Conservation (phyloP, 1,284 basidiomycete species). For the Paramarasmius palmivorus region DNA sequence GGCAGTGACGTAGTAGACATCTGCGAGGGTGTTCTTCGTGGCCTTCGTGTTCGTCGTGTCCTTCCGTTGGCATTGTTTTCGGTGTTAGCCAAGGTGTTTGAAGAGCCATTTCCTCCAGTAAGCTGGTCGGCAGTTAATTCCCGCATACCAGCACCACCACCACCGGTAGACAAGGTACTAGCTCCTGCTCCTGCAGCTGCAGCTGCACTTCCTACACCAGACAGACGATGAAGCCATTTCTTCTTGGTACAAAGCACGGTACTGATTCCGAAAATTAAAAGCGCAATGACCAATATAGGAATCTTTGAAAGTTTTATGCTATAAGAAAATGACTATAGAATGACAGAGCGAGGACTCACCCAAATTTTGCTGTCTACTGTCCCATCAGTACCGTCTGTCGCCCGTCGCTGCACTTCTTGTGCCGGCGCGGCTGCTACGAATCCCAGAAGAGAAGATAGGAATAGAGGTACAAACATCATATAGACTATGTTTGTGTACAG, state of each 20-base stretch:
- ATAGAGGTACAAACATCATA: background rate
- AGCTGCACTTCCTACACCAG: conserved; percentile 7
- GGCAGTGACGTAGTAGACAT: conserved; percentile 74
- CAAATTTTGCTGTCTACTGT: background rate
- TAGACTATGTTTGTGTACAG: conserved; percentile 6
- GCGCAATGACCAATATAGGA: conserved; percentile 11
- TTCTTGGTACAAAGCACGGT: conserved; percentile 6
- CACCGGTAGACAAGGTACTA: background rate
- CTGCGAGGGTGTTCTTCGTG: conserved; percentile 54
- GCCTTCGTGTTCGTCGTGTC: conserved; percentile 46
- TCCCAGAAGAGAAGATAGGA: background rate
- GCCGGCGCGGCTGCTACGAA: conserved; percentile 9
- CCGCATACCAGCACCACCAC: conserved; percentile 15
- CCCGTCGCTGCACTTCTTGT: conserved; percentile 2
- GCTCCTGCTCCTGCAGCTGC: conserved; percentile 13
- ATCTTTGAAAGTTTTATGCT: background rate
- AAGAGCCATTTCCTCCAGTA: conserved; percentile 35
- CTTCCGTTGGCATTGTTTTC: conserved; percentile 15
- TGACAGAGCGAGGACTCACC: background rate
- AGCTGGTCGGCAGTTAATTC: conserved; percentile 48
- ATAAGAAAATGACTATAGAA: background rate
- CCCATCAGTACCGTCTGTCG: background rate
- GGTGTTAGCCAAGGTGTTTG: conserved; percentile 18
- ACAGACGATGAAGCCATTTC: conserved; percentile 1
- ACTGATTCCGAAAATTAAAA: conserved; percentile 6